Conservation (phyloP, 1,284 basidiomycete species). For the Malassezia sympodialis region DNA sequence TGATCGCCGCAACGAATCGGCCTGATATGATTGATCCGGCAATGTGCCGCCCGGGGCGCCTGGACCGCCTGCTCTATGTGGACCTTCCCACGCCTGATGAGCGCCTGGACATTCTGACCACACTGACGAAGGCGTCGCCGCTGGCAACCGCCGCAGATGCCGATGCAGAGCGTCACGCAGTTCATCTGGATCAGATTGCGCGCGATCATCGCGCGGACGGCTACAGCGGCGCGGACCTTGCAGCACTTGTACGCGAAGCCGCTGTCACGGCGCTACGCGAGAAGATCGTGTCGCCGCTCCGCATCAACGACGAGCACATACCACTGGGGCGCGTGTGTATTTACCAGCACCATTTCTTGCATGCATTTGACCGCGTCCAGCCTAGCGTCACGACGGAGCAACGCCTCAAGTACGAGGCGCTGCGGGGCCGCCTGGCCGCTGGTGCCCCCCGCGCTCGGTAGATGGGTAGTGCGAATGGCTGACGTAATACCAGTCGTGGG, state of each 20-base stretch:
- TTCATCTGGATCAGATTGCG: conserved; percentile 28
- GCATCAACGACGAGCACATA: conserved; percentile 2
- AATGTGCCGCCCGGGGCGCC: conserved; percentile 88
- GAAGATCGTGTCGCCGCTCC: conserved; percentile 21
- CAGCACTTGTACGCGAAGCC: conserved; percentile 55
- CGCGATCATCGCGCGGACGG: conserved; percentile 33
- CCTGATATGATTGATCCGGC: conserved; percentile 98
- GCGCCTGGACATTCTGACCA: conserved; percentile 63
- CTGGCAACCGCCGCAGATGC: conserved; percentile 51
- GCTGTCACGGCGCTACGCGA: conserved; percentile 71
- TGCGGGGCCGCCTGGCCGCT: conserved; percentile 5
- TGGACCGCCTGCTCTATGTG: conserved; percentile 93
- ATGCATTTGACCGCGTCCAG: conserved; percentile 16
- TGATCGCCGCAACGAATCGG: conserved; percentile 93
- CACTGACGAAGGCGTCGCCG: conserved; percentile 63
- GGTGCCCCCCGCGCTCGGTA: conserved; percentile 3
- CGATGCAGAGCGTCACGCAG: conserved; percentile 50
- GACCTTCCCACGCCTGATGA: conserved; percentile 71
- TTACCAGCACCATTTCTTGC: conserved; percentile 14
- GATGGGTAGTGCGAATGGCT: conserved; percentile 1
- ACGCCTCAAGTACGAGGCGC: conserved; percentile 15
- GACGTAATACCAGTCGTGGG: not conserved
- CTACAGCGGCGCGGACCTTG: conserved; percentile 43
- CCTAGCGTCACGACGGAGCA: conserved; percentile 16
- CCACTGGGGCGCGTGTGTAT: conserved; percentile 4